A percentile compares a stretch with the other conserved stretches of the same genome.
phyloP scores from a whole-genome alignment of 257 asterid species.

The Solanum lignicaule region DNA sequence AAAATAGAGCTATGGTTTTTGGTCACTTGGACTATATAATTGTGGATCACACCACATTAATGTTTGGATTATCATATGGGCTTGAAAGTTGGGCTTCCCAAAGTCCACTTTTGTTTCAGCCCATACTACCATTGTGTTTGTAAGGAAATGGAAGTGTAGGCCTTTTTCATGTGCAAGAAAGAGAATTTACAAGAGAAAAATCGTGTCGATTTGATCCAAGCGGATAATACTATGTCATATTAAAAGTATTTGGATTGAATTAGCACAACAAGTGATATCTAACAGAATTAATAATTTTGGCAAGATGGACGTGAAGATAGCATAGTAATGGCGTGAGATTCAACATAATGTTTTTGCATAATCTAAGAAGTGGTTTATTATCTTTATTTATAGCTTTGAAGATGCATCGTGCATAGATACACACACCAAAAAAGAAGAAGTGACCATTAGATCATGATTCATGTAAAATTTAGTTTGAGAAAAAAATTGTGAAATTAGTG shows the following conservation, averaged over 20 bases:
- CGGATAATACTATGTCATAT: not conserved
- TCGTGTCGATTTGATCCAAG: accelerated
- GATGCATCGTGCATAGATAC: not conserved
- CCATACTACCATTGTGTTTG: not conserved
- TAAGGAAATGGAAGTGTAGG: not conserved
- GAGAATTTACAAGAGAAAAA: not conserved
- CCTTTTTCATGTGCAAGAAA: not conserved
- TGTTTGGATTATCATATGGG: not conserved
- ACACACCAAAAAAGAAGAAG: not conserved
- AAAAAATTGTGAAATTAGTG: not conserved
- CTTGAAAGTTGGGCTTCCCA: not conserved
- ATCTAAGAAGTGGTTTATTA: not conserved
- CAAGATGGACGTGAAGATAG: not conserved
- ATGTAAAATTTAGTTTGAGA: not conserved
- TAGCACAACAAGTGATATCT: not conserved
- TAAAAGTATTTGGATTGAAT: not conserved
- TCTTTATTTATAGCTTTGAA: not conserved
- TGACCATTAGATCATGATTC: not conserved
- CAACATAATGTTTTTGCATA: not conserved
- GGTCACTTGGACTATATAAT: not conserved
- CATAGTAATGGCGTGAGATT: not conserved
- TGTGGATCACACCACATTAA: not conserved
- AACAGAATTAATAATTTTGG: not conserved
- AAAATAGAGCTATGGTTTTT: not conserved
- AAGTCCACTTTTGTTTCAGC: not conserved